A percentile compares a stretch with the other conserved stretches of the same genome.
Conservation (phyloP, 1,139 yeast genomes). For the Yamadazyma mexicana region DNA sequence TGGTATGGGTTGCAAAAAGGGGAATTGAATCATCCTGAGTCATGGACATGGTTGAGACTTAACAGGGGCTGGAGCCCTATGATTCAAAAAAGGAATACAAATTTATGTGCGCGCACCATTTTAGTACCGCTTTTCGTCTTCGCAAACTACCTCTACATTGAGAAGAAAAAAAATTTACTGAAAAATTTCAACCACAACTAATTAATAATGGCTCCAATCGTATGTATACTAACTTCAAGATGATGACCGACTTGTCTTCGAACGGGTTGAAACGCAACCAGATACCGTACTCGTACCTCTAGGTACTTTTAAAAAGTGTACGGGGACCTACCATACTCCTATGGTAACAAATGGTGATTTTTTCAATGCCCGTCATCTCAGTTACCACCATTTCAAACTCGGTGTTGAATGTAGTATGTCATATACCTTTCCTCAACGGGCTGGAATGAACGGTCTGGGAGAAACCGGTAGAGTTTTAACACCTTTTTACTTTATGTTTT, state of each 20-base stretch:
- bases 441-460: neutral
- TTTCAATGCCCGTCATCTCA: slow-evolving; percentile 2
- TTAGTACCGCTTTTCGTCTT: neutral
- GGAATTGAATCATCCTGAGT: slow-evolving; percentile 1
- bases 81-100: neutral
- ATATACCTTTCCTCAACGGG: slow-evolving; percentile 1
- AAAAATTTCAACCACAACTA: slow-evolving; percentile 3
- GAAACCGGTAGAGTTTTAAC: neutral
- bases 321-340: neutral
- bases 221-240: slow-evolving; percentile 47
- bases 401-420: slow-evolving; percentile 2
- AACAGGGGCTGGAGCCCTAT: neutral
- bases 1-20: neutral
- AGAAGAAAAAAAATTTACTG: slow-evolving; percentile 3
- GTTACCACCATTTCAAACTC: neutral
- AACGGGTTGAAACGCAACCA: slow-evolving; percentile 32
- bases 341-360: slow-evolving; percentile 7
- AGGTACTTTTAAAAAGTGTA: neutral
- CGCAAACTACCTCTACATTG: neutral
- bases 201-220: slow-evolving; percentile 82
- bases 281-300: neutral
- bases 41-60: neutral
- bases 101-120: neutral
- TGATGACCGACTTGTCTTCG: slow-evolving; percentile 21
- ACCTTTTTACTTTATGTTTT: no score